Percentiles rank a stretch among this genome's conserved stretches.
These are phyloP conservation scores for Miscanthus sacchariflorus DNA, from an alignment of 202 grass and related monocot genomes.

Conservation along the genomic window DNA sequence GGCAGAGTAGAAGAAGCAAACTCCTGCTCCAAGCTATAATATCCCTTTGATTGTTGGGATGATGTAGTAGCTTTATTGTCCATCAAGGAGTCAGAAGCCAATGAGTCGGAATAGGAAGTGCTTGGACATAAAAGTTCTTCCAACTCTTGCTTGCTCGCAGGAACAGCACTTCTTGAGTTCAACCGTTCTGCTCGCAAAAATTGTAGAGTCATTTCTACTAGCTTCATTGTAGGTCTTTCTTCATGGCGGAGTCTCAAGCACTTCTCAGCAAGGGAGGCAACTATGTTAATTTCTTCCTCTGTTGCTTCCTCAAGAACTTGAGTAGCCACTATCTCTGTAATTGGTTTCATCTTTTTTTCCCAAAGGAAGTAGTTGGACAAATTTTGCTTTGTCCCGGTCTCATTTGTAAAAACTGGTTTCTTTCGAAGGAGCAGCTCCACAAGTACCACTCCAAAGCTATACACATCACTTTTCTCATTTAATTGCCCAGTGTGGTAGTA, in stretches of 20 bases:
- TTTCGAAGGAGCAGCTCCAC: not conserved
- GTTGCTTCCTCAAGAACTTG: not conserved
- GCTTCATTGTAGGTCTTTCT: not conserved
- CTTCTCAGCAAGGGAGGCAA: not conserved
- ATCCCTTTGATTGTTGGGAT: not conserved
- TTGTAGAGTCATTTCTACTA: not conserved
- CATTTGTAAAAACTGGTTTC: not conserved
- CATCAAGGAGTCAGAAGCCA: not conserved
- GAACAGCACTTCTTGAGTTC: not conserved
- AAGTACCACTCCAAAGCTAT: not conserved
- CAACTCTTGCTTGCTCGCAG: not conserved
- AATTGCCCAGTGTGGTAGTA: not conserved
- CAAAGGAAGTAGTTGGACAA: not conserved
- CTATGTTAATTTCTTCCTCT: not conserved
- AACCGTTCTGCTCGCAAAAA: not conserved
- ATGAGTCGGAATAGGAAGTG: not conserved
- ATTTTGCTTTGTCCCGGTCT: not conserved
- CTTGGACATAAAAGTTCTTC: not conserved
- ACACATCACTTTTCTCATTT: not conserved
- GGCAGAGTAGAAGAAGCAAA: constrained; percentile 33
- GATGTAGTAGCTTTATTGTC: not conserved
- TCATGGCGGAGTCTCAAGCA: not conserved
- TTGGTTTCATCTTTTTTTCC: not conserved
- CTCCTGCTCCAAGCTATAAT: constrained; percentile 3
- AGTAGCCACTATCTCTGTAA: not conserved